A percentile compares a stretch with the other conserved stretches of the same genome.
phyloP scores from a whole-genome alignment of 73 alveolate species.

The Blepharisma stoltei region DNA sequence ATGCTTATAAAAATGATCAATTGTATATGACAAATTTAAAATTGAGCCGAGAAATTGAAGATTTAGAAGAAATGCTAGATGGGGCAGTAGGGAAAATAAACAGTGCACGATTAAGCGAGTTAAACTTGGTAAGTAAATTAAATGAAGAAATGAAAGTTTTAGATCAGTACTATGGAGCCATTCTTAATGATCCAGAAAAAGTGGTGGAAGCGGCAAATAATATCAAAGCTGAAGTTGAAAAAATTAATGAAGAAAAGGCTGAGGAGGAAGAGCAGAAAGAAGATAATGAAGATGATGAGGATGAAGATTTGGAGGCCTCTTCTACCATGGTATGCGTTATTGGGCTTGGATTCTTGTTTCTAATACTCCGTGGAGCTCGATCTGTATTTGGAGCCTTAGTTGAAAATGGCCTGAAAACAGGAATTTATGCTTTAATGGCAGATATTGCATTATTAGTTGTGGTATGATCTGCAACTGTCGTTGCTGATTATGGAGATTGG shows the following conservation, averaged over 20 bases:
- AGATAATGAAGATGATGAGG: not conserved
- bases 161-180: not conserved
- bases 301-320: not conserved
- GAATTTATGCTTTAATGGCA: slow-evolving; percentile 16
- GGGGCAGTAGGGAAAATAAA: too few relatives aligned
- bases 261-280: not conserved
- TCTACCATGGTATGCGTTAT: not conserved
- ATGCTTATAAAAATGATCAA: too few relatives aligned
- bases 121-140: too few relatives aligned
- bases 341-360: slow-evolving; percentile 12
- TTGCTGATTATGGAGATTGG: not conserved
- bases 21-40: too few relatives aligned
- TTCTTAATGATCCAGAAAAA: not conserved
- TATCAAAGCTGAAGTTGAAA: not conserved
- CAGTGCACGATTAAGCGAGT: too few relatives aligned
- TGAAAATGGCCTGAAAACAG: not conserved
- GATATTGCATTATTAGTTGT: slow-evolving; percentile 1
- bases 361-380: not conserved
- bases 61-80: too few relatives aligned
- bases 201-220: not conserved
- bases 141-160: too few relatives aligned
- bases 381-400: not conserved
- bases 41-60: too few relatives aligned
- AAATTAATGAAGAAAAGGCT: not conserved
- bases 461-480: not conserved